A percentile compares a stretch with the other conserved stretches of the same genome.
Conservation (phyloP, 148 eudicot species). For the Rhododendron simsii region DNA sequence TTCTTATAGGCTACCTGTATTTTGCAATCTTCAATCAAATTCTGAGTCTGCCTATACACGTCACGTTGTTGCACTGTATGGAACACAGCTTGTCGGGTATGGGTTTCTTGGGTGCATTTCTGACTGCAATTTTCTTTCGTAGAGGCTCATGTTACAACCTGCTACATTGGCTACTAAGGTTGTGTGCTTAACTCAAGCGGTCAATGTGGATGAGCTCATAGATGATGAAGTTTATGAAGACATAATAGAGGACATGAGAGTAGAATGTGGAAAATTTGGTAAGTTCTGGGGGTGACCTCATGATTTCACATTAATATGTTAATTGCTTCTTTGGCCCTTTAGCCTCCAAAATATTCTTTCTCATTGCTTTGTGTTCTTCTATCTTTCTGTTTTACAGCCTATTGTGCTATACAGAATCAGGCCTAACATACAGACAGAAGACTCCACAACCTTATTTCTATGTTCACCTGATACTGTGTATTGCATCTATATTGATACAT, state of each 20-base stretch:
- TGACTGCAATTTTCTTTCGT: slow-evolving; percentile 25
- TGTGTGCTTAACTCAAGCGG: slow-evolving; percentile 73
- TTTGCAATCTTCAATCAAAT: background rate
- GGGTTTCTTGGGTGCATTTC: background rate
- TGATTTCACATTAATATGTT: background rate
- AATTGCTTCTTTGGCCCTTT: background rate
- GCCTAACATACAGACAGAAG: slow-evolving; percentile 22
- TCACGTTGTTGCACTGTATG: background rate
- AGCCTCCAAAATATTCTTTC: background rate
- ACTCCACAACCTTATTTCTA: slow-evolving; percentile 17
- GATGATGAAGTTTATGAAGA: slow-evolving; percentile 89
- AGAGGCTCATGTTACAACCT: slow-evolving; percentile 81
- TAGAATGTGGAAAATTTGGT: slow-evolving; percentile 84
- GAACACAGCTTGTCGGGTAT: background rate
- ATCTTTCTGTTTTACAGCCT: slow-evolving; percentile 30
- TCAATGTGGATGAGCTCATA: slow-evolving; percentile 64
- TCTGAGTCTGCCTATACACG: background rate
- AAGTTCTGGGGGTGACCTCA: background rate
- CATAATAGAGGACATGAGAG: slow-evolving; percentile 80
- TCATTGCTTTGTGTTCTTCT: background rate
- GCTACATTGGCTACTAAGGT: slow-evolving; percentile 63
- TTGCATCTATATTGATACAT: slow-evolving; percentile 4
- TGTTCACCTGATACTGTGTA: slow-evolving; percentile 7
- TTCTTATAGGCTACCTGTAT: background rate
- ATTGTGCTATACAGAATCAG: slow-evolving; percentile 22